phyloP scores from a whole-genome alignment of 1,139 yeast genomes.

The Debaryomyces psychrophilus region DNA sequence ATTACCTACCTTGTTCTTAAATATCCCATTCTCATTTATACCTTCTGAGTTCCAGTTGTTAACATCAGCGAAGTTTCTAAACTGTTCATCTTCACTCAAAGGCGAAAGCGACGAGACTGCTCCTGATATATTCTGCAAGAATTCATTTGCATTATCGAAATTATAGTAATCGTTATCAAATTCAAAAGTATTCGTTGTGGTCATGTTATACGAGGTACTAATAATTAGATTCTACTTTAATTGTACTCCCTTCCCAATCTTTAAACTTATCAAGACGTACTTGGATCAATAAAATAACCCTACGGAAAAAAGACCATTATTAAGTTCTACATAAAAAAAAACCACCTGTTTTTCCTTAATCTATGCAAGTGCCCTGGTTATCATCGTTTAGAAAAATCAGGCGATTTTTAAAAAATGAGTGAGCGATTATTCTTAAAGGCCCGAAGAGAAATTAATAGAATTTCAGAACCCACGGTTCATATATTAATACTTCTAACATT shows the following conservation, averaged over 20 bases:
- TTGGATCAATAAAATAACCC: background rate
- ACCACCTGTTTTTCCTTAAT: slow-evolving; percentile 6
- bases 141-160: slow-evolving; percentile 41
- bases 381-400: slow-evolving; percentile 7
- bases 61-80: background rate
- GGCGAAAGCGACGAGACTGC: slow-evolving; percentile 25
- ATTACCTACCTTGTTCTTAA: background rate
- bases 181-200: slow-evolving; percentile 24
- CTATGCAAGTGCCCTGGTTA: slow-evolving; percentile 1
- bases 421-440: slow-evolving; percentile 1
- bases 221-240: background rate
- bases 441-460: background rate
- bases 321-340: background rate
- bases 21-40: background rate
- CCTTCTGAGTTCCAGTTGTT: slow-evolving; percentile 5
- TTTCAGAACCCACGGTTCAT: background rate
- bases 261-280: background rate
- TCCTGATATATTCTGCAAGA: slow-evolving; percentile 37
- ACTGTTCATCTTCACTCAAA: slow-evolving; percentile 14
- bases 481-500: background rate
- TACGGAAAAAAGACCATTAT: slow-evolving; percentile 4
- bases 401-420: slow-evolving; percentile 4
- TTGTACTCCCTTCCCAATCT: background rate
- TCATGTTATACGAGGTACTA: background rate
- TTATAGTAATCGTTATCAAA: slow-evolving; percentile 26